Base-by-base conservation (phyloP, 2,329 filamentous ascomycete genomes). In the Teratosphaeria destructans region DNA sequence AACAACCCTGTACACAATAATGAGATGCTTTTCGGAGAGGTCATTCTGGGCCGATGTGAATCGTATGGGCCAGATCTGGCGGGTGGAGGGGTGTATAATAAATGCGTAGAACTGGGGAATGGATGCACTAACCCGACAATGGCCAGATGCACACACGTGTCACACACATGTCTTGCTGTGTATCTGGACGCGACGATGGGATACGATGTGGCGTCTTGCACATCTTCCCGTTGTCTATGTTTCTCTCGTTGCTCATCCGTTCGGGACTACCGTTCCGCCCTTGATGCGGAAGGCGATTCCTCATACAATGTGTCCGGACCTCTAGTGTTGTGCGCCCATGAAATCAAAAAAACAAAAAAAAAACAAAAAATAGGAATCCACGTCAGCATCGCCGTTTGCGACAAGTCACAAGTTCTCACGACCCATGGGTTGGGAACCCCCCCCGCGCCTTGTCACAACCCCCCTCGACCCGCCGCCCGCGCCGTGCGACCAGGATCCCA, bases 401-500 rank as follows among this genome's bases (percentile, higher is more conserved):
- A 32, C 29, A 23, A 23, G 23, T 23, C 23, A 23, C 23, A 23
- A 23, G 23, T 32, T 12, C 6, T 16, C 37, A 39, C 11, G 12
- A 12, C 6, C 7, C 43, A 49, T 10, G n/a, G 8, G 8, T 49
- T 23, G 23, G 23, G 23, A 23, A 23, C 23, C 23, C 23, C 19
- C 16, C 19, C 19, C 19, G 19, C 19, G 19, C 19, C 19, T 49
- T 6, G 19, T 23, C n/a, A 23, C 16, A 23, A 10, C 1, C 23
- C n/a, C 23, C 43, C 26, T 26, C 43, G 16, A 23, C 43, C 43
- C 23, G 34, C 34, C 5, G 56, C 56, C 2, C 56, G 39, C 8
- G 63, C 61, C 47, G 60, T 52, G 32, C 59, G 58, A 27, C 62
- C 63, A 37, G 63, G 61, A 57, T 65, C 62, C 59, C 61, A 64